phyloP scores from a whole-genome alignment of 78 protist species.

The Planoprotostelium fungivorum region DNA sequence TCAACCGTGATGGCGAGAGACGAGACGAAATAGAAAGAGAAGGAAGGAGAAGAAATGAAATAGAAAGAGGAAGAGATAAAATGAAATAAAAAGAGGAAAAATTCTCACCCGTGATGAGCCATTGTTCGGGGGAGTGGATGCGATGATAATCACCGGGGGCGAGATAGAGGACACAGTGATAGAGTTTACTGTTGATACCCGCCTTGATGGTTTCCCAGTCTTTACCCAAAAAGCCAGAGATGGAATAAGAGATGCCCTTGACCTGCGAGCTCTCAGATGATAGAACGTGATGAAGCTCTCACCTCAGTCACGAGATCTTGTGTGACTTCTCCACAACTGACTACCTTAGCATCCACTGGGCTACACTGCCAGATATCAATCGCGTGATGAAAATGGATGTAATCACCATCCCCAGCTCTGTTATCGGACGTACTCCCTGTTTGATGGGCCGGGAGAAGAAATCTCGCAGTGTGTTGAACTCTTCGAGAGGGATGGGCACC shows the following conservation, averaged over 20 bases:
- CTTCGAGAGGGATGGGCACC: slow-evolving; percentile 38
- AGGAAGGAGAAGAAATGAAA: not conserved
- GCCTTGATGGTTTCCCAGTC: slow-evolving; percentile 24
- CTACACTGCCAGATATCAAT: not conserved
- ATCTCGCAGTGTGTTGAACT: slow-evolving; percentile 41
- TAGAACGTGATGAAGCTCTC: too few species aligned
- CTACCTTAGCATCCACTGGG: slow-evolving; percentile 73
- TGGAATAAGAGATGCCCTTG: slow-evolving; percentile 74
- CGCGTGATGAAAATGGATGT: not conserved
- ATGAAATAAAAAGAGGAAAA: not conserved
- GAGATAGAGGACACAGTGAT: slow-evolving; percentile 67
- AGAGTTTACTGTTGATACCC: slow-evolving; percentile 37
- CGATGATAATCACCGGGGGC: slow-evolving; percentile 85
- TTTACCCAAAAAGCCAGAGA: slow-evolving; percentile 55
- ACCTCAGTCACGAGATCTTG: slow-evolving; percentile 1
- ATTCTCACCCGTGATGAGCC: slow-evolving; percentile 14
- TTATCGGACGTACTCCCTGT: slow-evolving; percentile 32
- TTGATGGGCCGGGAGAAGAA: slow-evolving; percentile 54
- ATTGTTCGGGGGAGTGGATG: slow-evolving; percentile 71
- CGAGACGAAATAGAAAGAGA: too few species aligned
- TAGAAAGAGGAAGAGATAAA: not conserved
- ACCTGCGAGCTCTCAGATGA: too few species aligned
- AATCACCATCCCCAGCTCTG: slow-evolving; percentile 23
- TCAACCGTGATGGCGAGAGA: too few species aligned
- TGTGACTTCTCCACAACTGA: slow-evolving; percentile 52